Evolutionary conservation across 208 protist genomes (phyloP).

Genomic region (Trypanosoma scelopori): DNA sequence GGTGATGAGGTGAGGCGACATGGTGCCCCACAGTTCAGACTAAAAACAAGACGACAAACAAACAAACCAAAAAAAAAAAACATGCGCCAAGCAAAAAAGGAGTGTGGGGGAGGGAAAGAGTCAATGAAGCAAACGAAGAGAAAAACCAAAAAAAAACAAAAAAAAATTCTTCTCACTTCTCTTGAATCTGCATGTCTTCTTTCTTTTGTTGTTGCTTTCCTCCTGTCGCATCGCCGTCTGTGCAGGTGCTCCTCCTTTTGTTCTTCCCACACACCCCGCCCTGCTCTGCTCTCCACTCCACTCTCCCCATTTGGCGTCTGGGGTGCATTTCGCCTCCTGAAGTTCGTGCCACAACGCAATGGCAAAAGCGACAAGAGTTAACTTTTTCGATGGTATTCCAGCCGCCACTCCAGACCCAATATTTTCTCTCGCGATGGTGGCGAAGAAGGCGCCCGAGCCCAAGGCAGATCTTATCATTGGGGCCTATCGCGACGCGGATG

Average conservation of each 20-base stretch:
- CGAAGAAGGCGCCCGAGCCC: conserved; percentile 42
- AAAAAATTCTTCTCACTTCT: neutral
- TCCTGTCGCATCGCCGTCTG: neutral
- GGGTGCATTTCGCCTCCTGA: too few species aligned
- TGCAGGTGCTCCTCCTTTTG: neutral
- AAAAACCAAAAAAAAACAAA: too few species aligned
- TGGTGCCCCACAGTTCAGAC: too few species aligned
- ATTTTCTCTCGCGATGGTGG: conserved; percentile 39
- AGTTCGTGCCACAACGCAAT: neutral
- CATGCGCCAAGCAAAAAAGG: too few species aligned
- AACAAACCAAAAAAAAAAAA: too few species aligned
- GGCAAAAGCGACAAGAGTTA: neutral
- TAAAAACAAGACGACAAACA: too few species aligned
- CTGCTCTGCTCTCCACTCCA: too few species aligned
- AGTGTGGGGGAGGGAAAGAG: too few species aligned
- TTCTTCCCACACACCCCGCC: neutral
- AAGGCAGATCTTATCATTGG: conserved; percentile 98
- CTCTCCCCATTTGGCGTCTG: too few species aligned
- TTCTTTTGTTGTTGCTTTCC: neutral
- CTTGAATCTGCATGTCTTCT: neutral
- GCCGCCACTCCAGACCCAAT: conserved; percentile 49
- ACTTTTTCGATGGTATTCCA: conserved; percentile 26
- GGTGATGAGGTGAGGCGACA: too few species aligned
- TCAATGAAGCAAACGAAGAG: too few species aligned
- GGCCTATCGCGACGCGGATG: conserved; percentile 96